phyloP scores from a whole-genome alignment of 2,329 filamentous ascomycete genomes.

The Escovopsis sp. region DNA sequence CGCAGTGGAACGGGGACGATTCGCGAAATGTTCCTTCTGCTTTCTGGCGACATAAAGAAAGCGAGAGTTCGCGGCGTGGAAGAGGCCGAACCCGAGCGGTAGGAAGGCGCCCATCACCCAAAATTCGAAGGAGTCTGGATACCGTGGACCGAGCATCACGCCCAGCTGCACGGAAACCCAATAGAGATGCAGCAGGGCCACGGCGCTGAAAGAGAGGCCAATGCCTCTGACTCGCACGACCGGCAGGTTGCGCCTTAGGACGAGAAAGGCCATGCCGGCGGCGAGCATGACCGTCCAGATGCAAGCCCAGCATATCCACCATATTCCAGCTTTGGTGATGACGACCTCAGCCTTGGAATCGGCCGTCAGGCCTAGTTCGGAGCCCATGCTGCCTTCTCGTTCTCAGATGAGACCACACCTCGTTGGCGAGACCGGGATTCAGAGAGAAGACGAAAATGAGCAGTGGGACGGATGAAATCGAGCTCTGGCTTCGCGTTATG shows the following conservation, averaged over 20 bases:
- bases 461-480: background rate
- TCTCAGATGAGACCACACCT: too few relatives aligned
- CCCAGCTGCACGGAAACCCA: constrained; percentile 25
- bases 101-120: constrained; percentile 53
- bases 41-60: constrained; percentile 42
- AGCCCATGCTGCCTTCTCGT: constrained; percentile 10
- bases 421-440: too few relatives aligned
- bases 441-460: background rate
- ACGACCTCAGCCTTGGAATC: constrained; percentile 7
- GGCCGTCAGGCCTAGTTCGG: constrained; percentile 12
- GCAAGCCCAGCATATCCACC: constrained; percentile 18
- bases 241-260: constrained; percentile 20
- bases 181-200: constrained; percentile 26
- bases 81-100: constrained; percentile 49
- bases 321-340: constrained; percentile 19
- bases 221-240: constrained; percentile 26
- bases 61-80: constrained; percentile 47
- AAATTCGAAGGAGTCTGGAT: constrained; percentile 38
- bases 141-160: constrained; percentile 21
- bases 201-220: constrained; percentile 23
- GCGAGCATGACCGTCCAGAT: constrained; percentile 22
- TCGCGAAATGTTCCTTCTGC: constrained; percentile 23
- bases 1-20: constrained; percentile 1
- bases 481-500: too few relatives aligned
- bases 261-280: constrained; percentile 25